Percentiles rank a stretch among this genome's conserved stretches.
Evolutionary conservation across 2,329 filamentous ascomycete genomes (phyloP).

Genomic region (Venturia oleaginea): DNA sequence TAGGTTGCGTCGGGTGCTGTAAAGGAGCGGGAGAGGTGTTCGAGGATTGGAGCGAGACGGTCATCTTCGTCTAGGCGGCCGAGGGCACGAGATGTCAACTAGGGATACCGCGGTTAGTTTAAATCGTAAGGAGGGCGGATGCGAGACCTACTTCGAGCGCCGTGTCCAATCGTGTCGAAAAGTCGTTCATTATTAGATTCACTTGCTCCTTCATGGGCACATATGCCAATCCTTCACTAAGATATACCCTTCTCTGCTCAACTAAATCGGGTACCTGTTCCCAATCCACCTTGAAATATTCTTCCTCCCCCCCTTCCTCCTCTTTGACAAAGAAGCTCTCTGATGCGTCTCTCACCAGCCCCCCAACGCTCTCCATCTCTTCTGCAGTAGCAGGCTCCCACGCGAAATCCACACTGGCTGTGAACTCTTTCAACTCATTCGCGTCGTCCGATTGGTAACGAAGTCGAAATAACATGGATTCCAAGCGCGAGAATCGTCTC

Average conservation of each 20-base stretch:
- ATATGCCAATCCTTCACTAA: constrained; percentile 78
- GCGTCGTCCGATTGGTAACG: constrained; percentile 69
- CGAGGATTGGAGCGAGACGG: constrained; percentile 65
- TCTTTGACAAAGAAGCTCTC: constrained; percentile 29
- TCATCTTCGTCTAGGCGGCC: constrained; percentile 95
- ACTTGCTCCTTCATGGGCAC: constrained; percentile 80
- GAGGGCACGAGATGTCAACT: constrained; percentile 83
- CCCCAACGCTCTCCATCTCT: constrained; percentile 61
- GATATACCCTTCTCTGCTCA: constrained; percentile 65
- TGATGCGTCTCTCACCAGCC: constrained; percentile 46
- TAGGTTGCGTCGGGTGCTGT: constrained; percentile 82
- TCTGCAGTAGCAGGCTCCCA: constrained; percentile 76
- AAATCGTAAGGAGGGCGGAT: neutral
- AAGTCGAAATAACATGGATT: constrained; percentile 81
- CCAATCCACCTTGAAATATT: constrained; percentile 97
- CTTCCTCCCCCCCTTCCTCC: constrained; percentile 60
- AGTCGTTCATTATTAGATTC: constrained; percentile 84
- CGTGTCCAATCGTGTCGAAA: constrained; percentile 66
- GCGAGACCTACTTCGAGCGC: constrained; percentile 61
- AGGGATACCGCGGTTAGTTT: neutral
- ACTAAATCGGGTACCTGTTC: constrained; percentile 84
- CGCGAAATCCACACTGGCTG: constrained; percentile 66
- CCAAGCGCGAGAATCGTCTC: constrained; percentile 73
- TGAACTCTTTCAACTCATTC: constrained; percentile 65
- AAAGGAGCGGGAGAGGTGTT: constrained; percentile 91